These are phyloP conservation scores for Flaveria brownii DNA, from an alignment of 129 eudicot species.

Conservation along the genomic window DNA sequence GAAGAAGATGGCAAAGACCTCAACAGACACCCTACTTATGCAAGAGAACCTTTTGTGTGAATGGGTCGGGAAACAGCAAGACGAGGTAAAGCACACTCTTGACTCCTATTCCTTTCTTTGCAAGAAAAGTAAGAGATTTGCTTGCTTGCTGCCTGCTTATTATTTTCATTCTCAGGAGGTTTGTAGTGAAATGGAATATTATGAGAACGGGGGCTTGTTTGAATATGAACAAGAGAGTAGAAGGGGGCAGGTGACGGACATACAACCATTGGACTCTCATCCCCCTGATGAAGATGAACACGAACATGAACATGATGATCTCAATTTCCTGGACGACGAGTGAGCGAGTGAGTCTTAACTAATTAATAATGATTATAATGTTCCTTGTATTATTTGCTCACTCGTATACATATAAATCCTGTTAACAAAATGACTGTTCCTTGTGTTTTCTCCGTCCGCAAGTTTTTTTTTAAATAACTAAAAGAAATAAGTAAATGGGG, in stretches of 20 bases:
- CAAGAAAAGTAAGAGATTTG: neutral
- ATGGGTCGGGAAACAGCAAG: constrained; percentile 85
- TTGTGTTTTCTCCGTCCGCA: too few relatives aligned
- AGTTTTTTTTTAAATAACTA: too few relatives aligned
- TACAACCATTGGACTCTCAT: constrained; percentile 63
- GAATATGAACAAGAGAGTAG: constrained; percentile 63
- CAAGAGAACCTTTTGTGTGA: constrained; percentile 68
- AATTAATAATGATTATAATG: too few relatives aligned
- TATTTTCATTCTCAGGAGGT: constrained; percentile 43
- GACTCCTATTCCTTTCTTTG: neutral
- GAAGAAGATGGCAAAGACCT: constrained; percentile 46
- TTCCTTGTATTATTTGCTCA: too few relatives aligned
- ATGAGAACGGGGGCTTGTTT: constrained; percentile 64
- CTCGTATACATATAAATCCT: too few relatives aligned
- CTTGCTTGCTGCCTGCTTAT: neutral
- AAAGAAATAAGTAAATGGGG: too few relatives aligned
- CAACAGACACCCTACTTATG: constrained; percentile 51
- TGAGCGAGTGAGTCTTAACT: too few relatives aligned
- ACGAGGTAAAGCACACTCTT: constrained; percentile 52
- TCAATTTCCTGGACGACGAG: constrained; percentile 73
- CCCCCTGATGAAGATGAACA: constrained; percentile 42
- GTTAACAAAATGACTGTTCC: too few relatives aligned
- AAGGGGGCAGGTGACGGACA: constrained; percentile 63
- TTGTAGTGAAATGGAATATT: constrained; percentile 59
- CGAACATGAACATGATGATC: constrained; percentile 38